Evolutionary conservation across 768 basidiomycete species (phyloP).

Genomic region (Lactifluus pinguis): DNA sequence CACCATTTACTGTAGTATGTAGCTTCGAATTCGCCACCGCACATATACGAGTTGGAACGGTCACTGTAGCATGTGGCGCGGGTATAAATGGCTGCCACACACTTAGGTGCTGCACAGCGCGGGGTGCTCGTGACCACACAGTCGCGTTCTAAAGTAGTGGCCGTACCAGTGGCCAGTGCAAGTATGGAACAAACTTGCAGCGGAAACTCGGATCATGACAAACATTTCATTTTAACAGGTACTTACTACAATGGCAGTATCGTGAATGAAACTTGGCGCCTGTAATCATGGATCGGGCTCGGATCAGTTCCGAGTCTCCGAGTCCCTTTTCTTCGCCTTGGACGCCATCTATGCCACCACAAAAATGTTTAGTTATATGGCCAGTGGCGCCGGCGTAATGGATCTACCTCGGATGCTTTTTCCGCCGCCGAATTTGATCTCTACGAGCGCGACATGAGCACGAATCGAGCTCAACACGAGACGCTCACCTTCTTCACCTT

Average conservation of each 20-base stretch:
- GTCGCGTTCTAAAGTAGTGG: no score
- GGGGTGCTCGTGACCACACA: no score
- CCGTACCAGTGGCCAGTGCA: no score
- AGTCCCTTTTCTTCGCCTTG: not conserved
- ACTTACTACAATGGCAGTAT: no score
- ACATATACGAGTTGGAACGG: not conserved
- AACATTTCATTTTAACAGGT: no score
- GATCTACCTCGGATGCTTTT: not conserved
- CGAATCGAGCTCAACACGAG: not conserved
- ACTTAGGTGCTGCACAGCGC: no score
- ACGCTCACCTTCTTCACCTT: constrained; percentile 1
- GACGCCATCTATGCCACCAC: not conserved
- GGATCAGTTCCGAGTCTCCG: not conserved
- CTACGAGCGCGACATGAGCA: not conserved
- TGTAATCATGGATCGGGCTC: no score
- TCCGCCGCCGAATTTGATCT: not conserved
- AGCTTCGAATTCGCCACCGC: not conserved
- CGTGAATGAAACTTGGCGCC: no score
- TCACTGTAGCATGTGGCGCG: not conserved
- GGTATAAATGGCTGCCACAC: not conserved
- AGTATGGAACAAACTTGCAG: no score
- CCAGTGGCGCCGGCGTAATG: no score
- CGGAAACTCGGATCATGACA: no score
- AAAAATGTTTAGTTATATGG: not conserved
- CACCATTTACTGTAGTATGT: not conserved